Evolutionary conservation across 768 basidiomycete genomes (phyloP).

Genomic region (Tremella fuciformis): DNA sequence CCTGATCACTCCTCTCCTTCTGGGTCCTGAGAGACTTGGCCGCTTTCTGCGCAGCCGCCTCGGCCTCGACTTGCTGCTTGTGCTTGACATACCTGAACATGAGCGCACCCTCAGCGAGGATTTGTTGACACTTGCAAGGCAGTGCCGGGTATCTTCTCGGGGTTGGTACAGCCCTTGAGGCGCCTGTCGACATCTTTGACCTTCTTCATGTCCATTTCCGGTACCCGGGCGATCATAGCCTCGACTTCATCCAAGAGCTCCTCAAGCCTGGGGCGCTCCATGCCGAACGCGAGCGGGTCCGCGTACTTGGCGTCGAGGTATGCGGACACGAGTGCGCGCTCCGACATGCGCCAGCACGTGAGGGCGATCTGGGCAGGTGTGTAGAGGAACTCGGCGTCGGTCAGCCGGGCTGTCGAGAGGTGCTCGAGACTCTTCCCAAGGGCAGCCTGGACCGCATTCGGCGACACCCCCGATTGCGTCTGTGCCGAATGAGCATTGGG

Average conservation of each 20-base stretch:
- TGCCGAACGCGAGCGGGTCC: slow-evolving; percentile 18
- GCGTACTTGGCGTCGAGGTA: slow-evolving; percentile 33
- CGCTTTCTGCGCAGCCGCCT: slow-evolving; percentile 40
- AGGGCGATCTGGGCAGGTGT: slow-evolving; percentile 91
- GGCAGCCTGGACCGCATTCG: slow-evolving; percentile 57
- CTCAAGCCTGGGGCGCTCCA: slow-evolving; percentile 29
- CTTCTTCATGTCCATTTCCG: slow-evolving; percentile 69
- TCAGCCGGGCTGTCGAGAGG: slow-evolving; percentile 76
- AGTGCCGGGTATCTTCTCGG: slow-evolving; percentile 90
- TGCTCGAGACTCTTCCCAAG: slow-evolving; percentile 67
- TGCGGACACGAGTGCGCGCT: slow-evolving; percentile 56
- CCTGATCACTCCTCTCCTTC: slow-evolving; percentile 28
- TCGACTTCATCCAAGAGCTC: slow-evolving; percentile 60
- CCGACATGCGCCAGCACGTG: slow-evolving; percentile 67
- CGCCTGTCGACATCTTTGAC: slow-evolving; percentile 87
- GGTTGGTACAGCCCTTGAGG: slow-evolving; percentile 85
- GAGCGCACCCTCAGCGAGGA: too few relatives aligned
- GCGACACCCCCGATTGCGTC: background rate
- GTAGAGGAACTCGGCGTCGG: slow-evolving; percentile 87
- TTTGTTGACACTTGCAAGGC: slow-evolving; percentile 45
- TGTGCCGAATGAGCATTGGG: background rate
- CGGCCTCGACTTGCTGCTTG: slow-evolving; percentile 44
- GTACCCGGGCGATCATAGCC: slow-evolving; percentile 57
- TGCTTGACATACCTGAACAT: slow-evolving; percentile 50
- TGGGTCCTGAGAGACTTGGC: slow-evolving; percentile 31